phyloP scores from a whole-genome alignment of 2,329 filamentous ascomycete genomes.

The Sporothrix brasiliensis region DNA sequence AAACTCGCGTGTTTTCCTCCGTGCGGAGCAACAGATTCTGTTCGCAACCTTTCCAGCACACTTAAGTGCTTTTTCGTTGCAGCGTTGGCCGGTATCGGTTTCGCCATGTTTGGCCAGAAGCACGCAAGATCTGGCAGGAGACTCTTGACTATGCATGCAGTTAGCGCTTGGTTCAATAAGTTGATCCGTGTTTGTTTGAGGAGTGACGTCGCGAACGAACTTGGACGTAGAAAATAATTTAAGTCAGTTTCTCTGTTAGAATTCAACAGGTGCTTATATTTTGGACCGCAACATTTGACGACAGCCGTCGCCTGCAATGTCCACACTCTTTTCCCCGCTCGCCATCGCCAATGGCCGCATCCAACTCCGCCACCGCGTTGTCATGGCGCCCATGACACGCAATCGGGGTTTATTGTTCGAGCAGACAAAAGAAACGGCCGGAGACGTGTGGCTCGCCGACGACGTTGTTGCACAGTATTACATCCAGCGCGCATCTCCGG shows the following conservation, averaged over 20 bases:
- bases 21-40: background rate
- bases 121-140: conserved; percentile 6
- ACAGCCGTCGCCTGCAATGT: background rate
- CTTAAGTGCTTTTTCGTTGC: background rate
- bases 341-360: conserved; percentile 22
- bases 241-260: background rate
- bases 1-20: background rate
- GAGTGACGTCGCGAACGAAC: background rate
- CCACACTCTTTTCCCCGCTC: conserved; percentile 20
- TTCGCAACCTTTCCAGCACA: background rate
- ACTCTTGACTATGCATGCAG: background rate
- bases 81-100: conserved; percentile 5
- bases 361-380: conserved; percentile 54
- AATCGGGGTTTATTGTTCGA: conserved; percentile 26
- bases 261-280: background rate
- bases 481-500: conserved; percentile 28
- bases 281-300: background rate
- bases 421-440: background rate
- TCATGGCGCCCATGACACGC: conserved; percentile 41
- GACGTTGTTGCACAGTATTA: conserved; percentile 26
- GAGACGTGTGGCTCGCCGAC: conserved; percentile 25
- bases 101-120: conserved; percentile 8
- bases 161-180: conserved; percentile 14
- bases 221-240: background rate
- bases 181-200: background rate